Evolutionary conservation across 2,329 filamentous ascomycete species (phyloP).

Genomic region (Penicillium concentricum): DNA sequence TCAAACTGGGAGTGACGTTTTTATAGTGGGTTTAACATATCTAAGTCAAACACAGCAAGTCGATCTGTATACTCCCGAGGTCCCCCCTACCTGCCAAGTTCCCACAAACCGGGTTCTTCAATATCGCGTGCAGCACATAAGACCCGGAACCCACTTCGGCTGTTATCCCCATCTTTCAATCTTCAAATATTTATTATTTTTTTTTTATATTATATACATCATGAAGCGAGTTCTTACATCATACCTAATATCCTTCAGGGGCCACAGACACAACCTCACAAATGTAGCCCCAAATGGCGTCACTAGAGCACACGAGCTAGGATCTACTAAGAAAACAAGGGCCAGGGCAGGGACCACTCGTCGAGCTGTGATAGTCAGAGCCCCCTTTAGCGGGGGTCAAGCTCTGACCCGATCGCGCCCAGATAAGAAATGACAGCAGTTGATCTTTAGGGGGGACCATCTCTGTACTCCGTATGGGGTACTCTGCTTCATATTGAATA

Average conservation of each 20-base stretch:
- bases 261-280: not conserved
- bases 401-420: conserved; percentile 11
- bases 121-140: conserved; percentile 8
- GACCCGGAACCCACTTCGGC: conserved; percentile 1
- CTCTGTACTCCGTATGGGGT: not conserved
- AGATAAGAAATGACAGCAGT: conserved; percentile 17
- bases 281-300: conserved; percentile 3
- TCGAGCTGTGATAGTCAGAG: conserved; percentile 13
- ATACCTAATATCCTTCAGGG: not conserved
- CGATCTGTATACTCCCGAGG: not conserved
- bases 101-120: not conserved
- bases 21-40: not conserved
- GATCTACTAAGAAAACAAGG: conserved; percentile 10
- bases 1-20: not conserved
- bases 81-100: not conserved
- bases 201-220: not conserved
- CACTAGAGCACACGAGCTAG: conserved; percentile 3
- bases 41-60: not conserved
- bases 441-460: conserved; percentile 7
- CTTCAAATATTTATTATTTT: not conserved
- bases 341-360: conserved; percentile 16
- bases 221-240: not conserved
- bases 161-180: not conserved
- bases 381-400: conserved; percentile 13
- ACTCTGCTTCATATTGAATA: not conserved